Percentiles rank a stretch among this genome's conserved stretches.
These are phyloP conservation scores for Leishmania lainsoni DNA, from an alignment of 208 protist genomes.

Conservation along the genomic window DNA sequence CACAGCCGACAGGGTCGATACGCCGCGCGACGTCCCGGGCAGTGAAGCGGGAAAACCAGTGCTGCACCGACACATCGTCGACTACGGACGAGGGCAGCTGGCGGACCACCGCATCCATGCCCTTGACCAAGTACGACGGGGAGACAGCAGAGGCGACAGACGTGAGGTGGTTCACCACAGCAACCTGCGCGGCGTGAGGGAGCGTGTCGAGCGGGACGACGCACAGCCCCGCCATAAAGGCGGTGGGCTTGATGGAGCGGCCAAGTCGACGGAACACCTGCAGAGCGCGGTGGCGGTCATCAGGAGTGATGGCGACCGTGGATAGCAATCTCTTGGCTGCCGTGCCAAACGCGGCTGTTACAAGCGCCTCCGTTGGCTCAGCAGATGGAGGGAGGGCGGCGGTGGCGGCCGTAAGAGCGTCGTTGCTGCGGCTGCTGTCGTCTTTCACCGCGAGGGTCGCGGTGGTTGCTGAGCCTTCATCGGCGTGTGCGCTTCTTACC, in stretches of 20 bases:
- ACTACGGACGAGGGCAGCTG: conserved; percentile 25
- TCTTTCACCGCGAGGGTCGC: neutral
- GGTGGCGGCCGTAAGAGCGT: neutral
- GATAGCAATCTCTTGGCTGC: neutral
- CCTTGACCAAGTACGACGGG: conserved; percentile 50
- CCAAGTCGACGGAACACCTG: conserved; percentile 59
- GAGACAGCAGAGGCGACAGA: conserved; percentile 50
- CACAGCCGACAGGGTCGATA: conserved; percentile 44
- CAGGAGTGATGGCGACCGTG: conserved; percentile 14
- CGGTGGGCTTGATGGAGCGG: conserved; percentile 41
- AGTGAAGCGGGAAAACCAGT: conserved; percentile 79
- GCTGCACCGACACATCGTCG: conserved; percentile 71
- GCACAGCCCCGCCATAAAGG: conserved; percentile 74
- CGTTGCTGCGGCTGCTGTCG: neutral
- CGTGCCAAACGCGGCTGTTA: neutral
- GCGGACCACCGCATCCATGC: conserved; percentile 42
- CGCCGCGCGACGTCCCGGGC: conserved; percentile 56
- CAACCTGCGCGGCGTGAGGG: conserved; percentile 44
- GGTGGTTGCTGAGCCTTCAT: neutral
- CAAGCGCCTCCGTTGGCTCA: neutral
- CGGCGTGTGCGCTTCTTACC: neutral
- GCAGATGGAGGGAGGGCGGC: neutral
- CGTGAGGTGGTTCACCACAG: conserved; percentile 71
- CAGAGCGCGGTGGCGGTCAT: conserved; percentile 34
- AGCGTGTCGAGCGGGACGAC: conserved; percentile 48